phyloP scores from a whole-genome alignment of 768 basidiomycete genomes.

The Amanita fuliginea region DNA sequence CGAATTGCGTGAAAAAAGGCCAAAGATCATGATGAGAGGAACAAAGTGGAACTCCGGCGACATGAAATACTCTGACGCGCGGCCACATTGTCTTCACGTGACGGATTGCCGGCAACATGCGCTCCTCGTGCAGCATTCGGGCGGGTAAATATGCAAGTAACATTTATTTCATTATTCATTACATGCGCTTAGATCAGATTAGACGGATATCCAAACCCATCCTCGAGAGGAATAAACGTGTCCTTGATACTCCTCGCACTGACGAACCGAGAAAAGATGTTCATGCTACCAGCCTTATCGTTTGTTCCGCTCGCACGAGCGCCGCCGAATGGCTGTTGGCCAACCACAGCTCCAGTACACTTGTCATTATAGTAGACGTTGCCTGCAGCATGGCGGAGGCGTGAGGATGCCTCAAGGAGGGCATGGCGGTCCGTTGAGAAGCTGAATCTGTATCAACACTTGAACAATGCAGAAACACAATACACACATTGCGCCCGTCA shows the following conservation, averaged over 20 bases:
- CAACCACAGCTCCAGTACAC: slow-evolving; percentile 96
- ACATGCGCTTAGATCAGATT: slow-evolving; percentile 37
- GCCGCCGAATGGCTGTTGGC: slow-evolving; percentile 97
- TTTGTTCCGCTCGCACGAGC: slow-evolving; percentile 91
- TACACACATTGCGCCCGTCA: slow-evolving; percentile 90
- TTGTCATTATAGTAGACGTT: slow-evolving; percentile 99
- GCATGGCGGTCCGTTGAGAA: slow-evolving; percentile 78
- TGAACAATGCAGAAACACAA: neutral
- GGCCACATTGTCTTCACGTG: slow-evolving; percentile 4
- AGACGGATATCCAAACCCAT: slow-evolving; percentile 69
- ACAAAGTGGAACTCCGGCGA: neutral
- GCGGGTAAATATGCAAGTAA: too few species aligned
- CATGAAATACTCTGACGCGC: neutral
- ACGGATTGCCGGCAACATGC: too few species aligned
- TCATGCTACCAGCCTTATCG: slow-evolving; percentile 88
- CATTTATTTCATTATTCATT: neutral
- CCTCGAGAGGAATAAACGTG: slow-evolving; percentile 78
- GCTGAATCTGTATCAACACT: slow-evolving; percentile 27
- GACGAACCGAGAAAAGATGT: slow-evolving; percentile 65
- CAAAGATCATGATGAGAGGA: slow-evolving; percentile 24
- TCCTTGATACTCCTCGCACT: slow-evolving; percentile 94
- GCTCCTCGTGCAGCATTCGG: too few species aligned
- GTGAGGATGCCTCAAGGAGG: slow-evolving; percentile 69
- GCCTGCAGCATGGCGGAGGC: slow-evolving; percentile 83
- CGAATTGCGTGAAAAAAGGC: slow-evolving; percentile 28